Evolutionary conservation across 2,329 filamentous ascomycete species (phyloP), one percentile per base, ranked within the genome.

Genomic region (Fusarium sp.): DNA sequence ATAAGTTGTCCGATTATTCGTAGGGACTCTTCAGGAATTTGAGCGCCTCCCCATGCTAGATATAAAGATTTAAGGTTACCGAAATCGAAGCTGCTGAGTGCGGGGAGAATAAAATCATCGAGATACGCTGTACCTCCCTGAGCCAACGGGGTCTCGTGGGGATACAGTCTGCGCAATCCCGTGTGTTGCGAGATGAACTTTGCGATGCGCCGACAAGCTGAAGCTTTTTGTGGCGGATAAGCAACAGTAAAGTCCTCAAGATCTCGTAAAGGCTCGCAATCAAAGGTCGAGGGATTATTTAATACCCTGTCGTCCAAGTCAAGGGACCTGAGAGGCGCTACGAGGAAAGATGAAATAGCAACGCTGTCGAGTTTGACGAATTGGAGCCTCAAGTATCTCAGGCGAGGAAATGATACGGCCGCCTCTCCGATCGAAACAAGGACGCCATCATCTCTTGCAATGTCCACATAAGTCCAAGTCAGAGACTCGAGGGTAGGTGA

Each of bases 401-500:
- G 49, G 3, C 21, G 57, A n/a, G 69, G 54, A 33, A 72, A 72
- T 6, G 35, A 19, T 18, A 68, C n/a, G 25, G 33, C 9, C 21
- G 10, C 21, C 8, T 21, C 23, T 2, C 30, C 47, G 7, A 74
- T 53, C 33, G 42, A 38, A 35, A 25, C 2, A 30, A 40, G n/a
- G 52, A 33, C 13, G 9, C 9, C 33, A 6, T 16, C 2, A 13
- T 15, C 5, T 6, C 50, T 46, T 5, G 8, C 18, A 13, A 19
- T 16, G 6, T 12, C 13, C 18, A 23, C 3, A 40, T 18, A 11
- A 25, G 11, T 21, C 66, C 69, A 72, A 3, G 21, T 40, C 6
- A 74, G 38, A 9, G 63, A 60, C 21, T 74, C 70, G 2, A 74
- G 61, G 7, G 69, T 70, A 1, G 56, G 35, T 4, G 66, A 54